Evolutionary conservation across 148 eudicot species (phyloP).

Genomic region (Amaranthus cruentus): DNA sequence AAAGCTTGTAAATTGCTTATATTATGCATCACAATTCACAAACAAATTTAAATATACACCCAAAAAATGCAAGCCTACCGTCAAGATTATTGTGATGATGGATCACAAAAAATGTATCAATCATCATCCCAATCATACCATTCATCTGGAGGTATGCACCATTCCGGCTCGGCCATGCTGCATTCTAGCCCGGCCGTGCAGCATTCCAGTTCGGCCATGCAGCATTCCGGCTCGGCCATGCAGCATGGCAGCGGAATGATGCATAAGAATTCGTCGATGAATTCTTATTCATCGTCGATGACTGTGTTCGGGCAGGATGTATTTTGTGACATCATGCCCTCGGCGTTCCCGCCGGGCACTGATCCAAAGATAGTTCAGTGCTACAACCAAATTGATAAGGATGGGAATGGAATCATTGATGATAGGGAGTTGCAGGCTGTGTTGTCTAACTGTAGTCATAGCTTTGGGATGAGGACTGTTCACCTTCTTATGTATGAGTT

Average conservation of each 20-base stretch:
- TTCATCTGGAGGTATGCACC: background rate
- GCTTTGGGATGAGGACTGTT: conserved; percentile 30
- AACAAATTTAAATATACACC: background rate
- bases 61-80: background rate
- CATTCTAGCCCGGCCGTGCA: background rate
- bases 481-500: conserved; percentile 36
- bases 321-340: conserved; percentile 23
- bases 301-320: conserved; percentile 26
- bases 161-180: conserved; percentile 4
- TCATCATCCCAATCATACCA: background rate
- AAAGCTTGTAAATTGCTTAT: background rate
- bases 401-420: conserved; percentile 27
- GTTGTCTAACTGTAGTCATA: conserved; percentile 20
- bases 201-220: conserved; percentile 6
- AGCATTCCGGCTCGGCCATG: background rate
- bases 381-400: conserved; percentile 30
- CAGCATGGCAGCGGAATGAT: conserved; percentile 1
- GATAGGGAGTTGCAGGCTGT: conserved; percentile 32
- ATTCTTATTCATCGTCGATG: background rate
- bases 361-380: conserved; percentile 31
- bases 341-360: conserved; percentile 33
- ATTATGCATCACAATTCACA: background rate
- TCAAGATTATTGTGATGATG: too few species aligned
- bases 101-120: background rate
- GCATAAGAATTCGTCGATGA: conserved; percentile 10